phyloP scores from a whole-genome alignment of 768 basidiomycete genomes.

The Kwoniella dejecticola region DNA sequence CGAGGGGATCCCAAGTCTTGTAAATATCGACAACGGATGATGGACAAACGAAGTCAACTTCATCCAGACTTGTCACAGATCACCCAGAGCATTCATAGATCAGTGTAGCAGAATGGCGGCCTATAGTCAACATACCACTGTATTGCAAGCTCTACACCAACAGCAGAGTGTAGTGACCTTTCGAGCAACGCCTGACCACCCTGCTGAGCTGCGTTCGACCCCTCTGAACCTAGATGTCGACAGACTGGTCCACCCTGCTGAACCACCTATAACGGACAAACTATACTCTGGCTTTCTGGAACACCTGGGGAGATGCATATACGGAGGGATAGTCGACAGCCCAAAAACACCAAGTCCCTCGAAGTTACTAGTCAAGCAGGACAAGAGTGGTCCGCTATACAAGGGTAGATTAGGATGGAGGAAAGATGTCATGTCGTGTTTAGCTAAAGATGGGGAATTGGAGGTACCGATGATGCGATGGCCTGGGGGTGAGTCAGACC shows the following conservation, averaged over 20 bases:
- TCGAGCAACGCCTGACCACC: slow-evolving; percentile 23
- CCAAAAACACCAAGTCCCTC: slow-evolving; percentile 38
- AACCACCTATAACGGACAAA: slow-evolving; percentile 58
- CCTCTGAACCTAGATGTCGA: slow-evolving; percentile 59
- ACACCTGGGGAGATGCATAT: slow-evolving; percentile 60
- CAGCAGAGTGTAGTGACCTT: slow-evolving; percentile 4
- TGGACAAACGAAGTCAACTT: neutral
- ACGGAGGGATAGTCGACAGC: slow-evolving; percentile 54
- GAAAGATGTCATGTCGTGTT: slow-evolving; percentile 60
- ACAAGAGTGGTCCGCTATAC: slow-evolving; percentile 54
- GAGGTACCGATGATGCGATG: slow-evolving; percentile 62
- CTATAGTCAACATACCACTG: slow-evolving; percentile 13
- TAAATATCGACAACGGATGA: neutral
- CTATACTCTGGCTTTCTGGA: slow-evolving; percentile 67
- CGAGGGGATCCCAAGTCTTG: neutral
- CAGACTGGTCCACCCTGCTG: slow-evolving; percentile 58
- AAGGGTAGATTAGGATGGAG: slow-evolving; percentile 60
- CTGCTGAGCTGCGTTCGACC: slow-evolving; percentile 18
- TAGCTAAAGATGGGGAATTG: slow-evolving; percentile 57
- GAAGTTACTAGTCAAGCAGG: slow-evolving; percentile 40
- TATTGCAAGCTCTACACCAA: slow-evolving; percentile 12
- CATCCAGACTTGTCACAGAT: too few species aligned
- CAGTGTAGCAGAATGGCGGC: slow-evolving; percentile 4
- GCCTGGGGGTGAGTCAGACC: slow-evolving; percentile 63
- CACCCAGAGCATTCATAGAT: too few species aligned